Evolutionary conservation across 2,329 filamentous ascomycete species (phyloP).

Genomic region (Aspergillus viridinutans): DNA sequence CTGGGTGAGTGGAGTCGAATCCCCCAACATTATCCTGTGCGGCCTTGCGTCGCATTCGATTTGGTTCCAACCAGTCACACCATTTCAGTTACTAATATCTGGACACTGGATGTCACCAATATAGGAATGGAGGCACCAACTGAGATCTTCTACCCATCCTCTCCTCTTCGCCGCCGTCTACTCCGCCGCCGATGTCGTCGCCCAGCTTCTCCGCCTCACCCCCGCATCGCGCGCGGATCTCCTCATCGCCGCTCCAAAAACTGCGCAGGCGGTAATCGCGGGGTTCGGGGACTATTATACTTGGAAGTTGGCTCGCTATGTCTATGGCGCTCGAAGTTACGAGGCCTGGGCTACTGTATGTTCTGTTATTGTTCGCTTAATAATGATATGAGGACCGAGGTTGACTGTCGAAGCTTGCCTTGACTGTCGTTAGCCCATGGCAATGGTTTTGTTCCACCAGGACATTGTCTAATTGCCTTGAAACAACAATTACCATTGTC

Average conservation of each 20-base stretch:
- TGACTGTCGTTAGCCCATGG: conserved; percentile 78
- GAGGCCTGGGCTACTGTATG: conserved; percentile 66
- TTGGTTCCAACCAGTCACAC: background rate
- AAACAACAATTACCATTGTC: conserved; percentile 78
- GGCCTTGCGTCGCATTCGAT: background rate
- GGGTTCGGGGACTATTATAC: conserved; percentile 80
- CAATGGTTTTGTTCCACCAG: conserved; percentile 94
- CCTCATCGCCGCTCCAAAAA: conserved; percentile 67
- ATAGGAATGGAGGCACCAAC: conserved; percentile 86
- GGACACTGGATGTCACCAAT: background rate
- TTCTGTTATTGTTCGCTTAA: background rate
- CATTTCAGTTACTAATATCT: conserved; percentile 3
- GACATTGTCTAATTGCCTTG: conserved; percentile 90
- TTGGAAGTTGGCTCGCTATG: conserved; percentile 70
- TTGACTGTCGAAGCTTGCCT: conserved; percentile 54
- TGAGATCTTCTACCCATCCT: conserved; percentile 91
- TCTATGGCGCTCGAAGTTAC: conserved; percentile 63
- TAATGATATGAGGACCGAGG: background rate
- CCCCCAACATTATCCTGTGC: background rate
- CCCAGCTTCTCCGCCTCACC: conserved; percentile 52
- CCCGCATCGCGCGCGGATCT: conserved; percentile 59
- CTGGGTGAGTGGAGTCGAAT: conserved; percentile 63
- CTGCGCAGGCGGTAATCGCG: conserved; percentile 72
- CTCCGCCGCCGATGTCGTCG: conserved; percentile 54
- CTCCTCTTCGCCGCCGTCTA: conserved; percentile 76